A percentile compares a stretch with the other conserved stretches of the same genome.
phyloP scores from a whole-genome alignment of 805 yeast genomes.

The Candida tallmaniae region DNA sequence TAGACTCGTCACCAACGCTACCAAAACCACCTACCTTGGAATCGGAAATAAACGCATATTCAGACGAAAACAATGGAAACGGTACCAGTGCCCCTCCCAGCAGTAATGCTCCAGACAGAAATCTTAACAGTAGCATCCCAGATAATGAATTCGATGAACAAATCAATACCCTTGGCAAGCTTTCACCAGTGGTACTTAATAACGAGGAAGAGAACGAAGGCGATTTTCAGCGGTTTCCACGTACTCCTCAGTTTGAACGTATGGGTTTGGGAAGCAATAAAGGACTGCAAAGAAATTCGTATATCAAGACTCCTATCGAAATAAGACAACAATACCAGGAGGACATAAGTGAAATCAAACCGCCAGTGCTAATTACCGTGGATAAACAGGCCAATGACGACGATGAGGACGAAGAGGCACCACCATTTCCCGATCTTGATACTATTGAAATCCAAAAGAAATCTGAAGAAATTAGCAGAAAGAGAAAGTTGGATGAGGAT shows the following conservation, averaged over 20 bases:
- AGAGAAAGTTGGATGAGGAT: constrained; percentile 15
- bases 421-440: constrained; percentile 18
- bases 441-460: constrained; percentile 15
- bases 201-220: constrained; percentile 13
- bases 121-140: neutral
- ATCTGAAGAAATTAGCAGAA: constrained; percentile 7
- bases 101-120: neutral
- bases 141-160: constrained; percentile 1
- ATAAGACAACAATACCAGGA: constrained; percentile 17
- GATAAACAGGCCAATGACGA: neutral
- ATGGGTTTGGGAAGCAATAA: constrained; percentile 13
- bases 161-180: constrained; percentile 9
- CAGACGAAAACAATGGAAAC: constrained; percentile 1
- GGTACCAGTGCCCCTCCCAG: neutral
- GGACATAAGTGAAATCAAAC: constrained; percentile 27
- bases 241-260: constrained; percentile 41
- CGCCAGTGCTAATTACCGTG: constrained; percentile 16
- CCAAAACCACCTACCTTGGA: constrained; percentile 41
- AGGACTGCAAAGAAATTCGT: constrained; percentile 10
- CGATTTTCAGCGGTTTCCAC: constrained; percentile 39
- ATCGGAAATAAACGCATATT: constrained; percentile 22
- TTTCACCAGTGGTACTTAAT: constrained; percentile 16
- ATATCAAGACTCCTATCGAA: constrained; percentile 23
- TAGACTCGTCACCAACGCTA: constrained; percentile 40
- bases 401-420: constrained; percentile 15